phyloP scores from a whole-genome alignment of 2,329 filamentous ascomycete species.

The Pestalotiopsis sp. region DNA sequence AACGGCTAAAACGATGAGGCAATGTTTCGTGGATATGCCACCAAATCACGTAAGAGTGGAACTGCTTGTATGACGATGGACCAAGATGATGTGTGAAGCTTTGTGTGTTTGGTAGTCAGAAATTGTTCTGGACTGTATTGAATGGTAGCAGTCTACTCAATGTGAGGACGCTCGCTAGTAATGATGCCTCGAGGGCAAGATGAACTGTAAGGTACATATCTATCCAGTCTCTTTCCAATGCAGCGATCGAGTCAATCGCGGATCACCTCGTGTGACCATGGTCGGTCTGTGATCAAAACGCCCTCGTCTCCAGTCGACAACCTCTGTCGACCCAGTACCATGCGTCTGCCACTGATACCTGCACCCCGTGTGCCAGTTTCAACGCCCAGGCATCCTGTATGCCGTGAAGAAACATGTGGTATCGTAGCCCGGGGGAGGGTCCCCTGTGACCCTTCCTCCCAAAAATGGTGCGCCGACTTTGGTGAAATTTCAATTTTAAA shows the following conservation, averaged over 20 bases:
- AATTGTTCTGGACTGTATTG: not conserved
- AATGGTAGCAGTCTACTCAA: not conserved
- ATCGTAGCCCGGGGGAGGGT: not conserved
- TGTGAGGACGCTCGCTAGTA: not conserved
- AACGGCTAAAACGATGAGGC: not conserved
- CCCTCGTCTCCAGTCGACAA: not conserved
- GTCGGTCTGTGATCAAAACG: not conserved
- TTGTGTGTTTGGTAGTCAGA: not conserved
- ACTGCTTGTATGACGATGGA: not conserved
- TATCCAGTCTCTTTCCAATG: not conserved
- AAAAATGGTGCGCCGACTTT: constrained; percentile 29
- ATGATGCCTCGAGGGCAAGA: not conserved
- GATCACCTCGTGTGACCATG: not conserved
- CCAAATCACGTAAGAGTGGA: constrained; percentile 4
- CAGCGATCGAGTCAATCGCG: not conserved
- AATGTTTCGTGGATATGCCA: not conserved
- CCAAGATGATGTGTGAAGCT: not conserved
- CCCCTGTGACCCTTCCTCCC: constrained; percentile 15
- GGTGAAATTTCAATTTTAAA: not conserved
- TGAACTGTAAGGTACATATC: not conserved
- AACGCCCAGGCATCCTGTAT: not conserved
- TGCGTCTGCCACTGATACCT: not conserved
- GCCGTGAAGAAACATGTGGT: not conserved
- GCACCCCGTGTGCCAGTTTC: not conserved
- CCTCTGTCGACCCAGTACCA: not conserved